Evolutionary conservation across 495 filamentous ascomycete genomes (phyloP).

Genomic region (Penicillium antarcticum): DNA sequence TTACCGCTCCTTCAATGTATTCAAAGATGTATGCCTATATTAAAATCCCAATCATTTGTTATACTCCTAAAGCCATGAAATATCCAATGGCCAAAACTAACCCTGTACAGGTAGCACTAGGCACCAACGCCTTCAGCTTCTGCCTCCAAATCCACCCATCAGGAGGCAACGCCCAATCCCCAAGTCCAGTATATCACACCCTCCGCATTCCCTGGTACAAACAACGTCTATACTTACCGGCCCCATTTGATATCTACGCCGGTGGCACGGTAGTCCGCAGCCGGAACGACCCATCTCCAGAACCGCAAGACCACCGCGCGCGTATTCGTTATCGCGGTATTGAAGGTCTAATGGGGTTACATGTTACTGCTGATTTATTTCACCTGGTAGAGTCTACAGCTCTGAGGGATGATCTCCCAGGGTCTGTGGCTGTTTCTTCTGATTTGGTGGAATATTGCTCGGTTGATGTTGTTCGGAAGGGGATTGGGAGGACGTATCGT

Average conservation of each 20-base stretch:
- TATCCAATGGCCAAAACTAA: background rate
- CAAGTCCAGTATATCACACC: slow-evolving; percentile 8
- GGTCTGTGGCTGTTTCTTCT: background rate
- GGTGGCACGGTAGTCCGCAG: slow-evolving; percentile 5
- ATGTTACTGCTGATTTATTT: background rate
- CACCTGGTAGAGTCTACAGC: background rate
- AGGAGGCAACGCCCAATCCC: background rate
- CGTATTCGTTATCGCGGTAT: slow-evolving; percentile 3
- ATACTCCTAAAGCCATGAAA: no score
- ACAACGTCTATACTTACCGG: slow-evolving; percentile 3
- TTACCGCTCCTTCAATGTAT: slow-evolving; percentile 7
- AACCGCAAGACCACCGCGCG: background rate
- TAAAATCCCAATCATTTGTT: background rate
- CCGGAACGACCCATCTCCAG: slow-evolving; percentile 1
- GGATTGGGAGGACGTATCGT: slow-evolving; percentile 5
- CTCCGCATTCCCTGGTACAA: slow-evolving; percentile 1
- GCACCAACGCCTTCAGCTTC: slow-evolving; percentile 2
- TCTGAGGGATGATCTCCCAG: background rate
- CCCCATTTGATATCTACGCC: slow-evolving; percentile 1
- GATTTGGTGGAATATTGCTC: background rate
- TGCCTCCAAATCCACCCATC: slow-evolving; percentile 8
- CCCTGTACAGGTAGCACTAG: background rate
- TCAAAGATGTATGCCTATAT: slow-evolving; percentile 3
- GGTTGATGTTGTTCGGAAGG: background rate
- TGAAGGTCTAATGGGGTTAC: slow-evolving; percentile 1